Percentiles rank a stretch among this genome's conserved stretches.
Conservation (phyloP, 805 yeast genomes). For the Torulaspora indica region DNA sequence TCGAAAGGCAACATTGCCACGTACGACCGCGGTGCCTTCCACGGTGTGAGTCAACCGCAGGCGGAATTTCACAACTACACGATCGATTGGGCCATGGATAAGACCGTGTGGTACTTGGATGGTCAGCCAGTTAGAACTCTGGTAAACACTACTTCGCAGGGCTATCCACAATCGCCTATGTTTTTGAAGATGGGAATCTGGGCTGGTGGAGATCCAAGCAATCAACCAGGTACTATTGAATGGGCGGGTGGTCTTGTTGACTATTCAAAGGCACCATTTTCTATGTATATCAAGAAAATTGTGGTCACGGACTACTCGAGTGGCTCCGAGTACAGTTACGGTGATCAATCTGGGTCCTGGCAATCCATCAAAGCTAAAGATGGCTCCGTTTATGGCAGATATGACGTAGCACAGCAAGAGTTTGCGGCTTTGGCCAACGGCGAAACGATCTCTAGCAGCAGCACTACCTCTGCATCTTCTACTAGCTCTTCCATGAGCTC, state of each 20-base stretch:
- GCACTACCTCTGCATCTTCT: constrained; percentile 12
- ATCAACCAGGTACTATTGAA: constrained; percentile 62
- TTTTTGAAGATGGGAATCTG: constrained; percentile 61
- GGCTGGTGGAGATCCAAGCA: constrained; percentile 77
- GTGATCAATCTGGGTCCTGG: constrained; percentile 55
- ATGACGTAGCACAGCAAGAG: constrained; percentile 42
- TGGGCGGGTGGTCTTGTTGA: constrained; percentile 82
- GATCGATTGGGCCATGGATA: constrained; percentile 73
- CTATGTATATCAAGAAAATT: constrained; percentile 57
- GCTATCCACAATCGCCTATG: constrained; percentile 94
- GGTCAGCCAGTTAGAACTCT: constrained; percentile 66
- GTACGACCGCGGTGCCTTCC: constrained; percentile 76
- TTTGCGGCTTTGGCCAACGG: constrained; percentile 34
- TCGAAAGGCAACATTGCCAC: constrained; percentile 74
- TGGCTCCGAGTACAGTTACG: constrained; percentile 54
- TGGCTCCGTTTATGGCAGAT: constrained; percentile 62
- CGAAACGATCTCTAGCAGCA: constrained; percentile 13
- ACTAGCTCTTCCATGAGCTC: constrained; percentile 12
- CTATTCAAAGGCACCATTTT: constrained; percentile 60
- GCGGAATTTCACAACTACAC: constrained; percentile 68
- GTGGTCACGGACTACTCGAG: constrained; percentile 66
- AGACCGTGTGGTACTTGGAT: constrained; percentile 66
- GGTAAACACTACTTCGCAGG: constrained; percentile 48
- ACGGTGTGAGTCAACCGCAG: constrained; percentile 51
- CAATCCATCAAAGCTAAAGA: constrained; percentile 51